Evolutionary conservation across 148 eudicot genomes (phyloP).

Genomic region (Camellia japonica): DNA sequence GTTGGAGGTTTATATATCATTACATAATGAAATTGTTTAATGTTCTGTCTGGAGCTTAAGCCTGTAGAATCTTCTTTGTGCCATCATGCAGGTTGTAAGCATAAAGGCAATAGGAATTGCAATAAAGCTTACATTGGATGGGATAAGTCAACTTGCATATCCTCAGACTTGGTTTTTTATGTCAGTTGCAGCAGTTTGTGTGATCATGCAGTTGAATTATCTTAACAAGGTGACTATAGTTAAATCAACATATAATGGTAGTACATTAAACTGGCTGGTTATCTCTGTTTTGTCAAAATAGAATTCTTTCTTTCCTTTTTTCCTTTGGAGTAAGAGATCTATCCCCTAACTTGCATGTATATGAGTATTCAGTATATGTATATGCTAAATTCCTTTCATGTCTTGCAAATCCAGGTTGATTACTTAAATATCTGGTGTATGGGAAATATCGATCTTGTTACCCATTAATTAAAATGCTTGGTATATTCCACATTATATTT

Average conservation of each 20-base stretch:
- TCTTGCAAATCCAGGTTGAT: background rate
- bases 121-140: conserved; percentile 80
- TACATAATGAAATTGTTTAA: background rate
- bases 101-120: conserved; percentile 97
- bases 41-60: background rate
- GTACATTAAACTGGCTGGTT: background rate
- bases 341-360: background rate
- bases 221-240: conserved; percentile 67
- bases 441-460: conserved; percentile 2
- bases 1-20: background rate
- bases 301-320: background rate
- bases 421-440: background rate
- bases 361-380: background rate
- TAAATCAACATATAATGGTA: background rate
- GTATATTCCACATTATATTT: background rate
- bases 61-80: conserved; percentile 1
- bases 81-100: conserved; percentile 70
- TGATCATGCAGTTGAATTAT: conserved; percentile 83
- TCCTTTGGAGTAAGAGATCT: background rate
- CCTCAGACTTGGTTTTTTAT: conserved; percentile 84
- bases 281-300: background rate
- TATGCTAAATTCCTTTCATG: background rate
- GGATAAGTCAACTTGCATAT: conserved; percentile 67
- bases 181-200: conserved; percentile 62
- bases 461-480: background rate